Evolutionary conservation across 257 asterid genomes (phyloP).

Genomic region (Solanum raphanifolium): DNA sequence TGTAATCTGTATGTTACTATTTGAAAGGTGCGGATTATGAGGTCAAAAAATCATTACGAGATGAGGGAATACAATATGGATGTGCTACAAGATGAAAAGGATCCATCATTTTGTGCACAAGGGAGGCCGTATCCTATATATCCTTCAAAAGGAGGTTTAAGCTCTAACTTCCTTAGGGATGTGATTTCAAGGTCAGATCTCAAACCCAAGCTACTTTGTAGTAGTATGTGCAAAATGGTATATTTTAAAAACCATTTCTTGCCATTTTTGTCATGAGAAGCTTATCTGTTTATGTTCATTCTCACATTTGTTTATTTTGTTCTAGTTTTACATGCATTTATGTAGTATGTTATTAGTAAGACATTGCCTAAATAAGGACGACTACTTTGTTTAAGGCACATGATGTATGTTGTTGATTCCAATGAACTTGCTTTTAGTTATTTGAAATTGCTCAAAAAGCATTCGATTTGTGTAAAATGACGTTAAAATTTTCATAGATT

Average conservation of each 20-base stretch:
- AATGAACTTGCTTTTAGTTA: not conserved
- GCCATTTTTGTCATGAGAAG: not conserved
- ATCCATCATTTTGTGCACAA: constrained; percentile 45
- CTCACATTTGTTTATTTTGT: not conserved
- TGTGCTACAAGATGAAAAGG: constrained; percentile 51
- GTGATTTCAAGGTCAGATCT: constrained; percentile 59
- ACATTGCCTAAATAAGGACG: not conserved
- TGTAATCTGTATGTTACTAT: constrained; percentile 10
- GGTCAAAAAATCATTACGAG: constrained; percentile 66
- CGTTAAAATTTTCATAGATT: not conserved
- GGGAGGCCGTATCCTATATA: constrained; percentile 92
- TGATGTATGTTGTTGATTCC: not conserved
- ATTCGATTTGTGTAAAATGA: not conserved
- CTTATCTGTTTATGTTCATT: not conserved
- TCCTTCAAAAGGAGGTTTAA: constrained; percentile 88
- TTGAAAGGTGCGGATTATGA: constrained; percentile 62
- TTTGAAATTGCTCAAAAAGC: not conserved
- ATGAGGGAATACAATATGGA: constrained; percentile 84
- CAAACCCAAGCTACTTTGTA: not conserved
- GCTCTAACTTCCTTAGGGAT: constrained; percentile 62
- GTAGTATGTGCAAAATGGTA: not conserved
- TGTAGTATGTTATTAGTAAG: not conserved
- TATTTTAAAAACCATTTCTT: not conserved
- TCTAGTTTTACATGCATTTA: not conserved
- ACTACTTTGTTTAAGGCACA: not conserved